Evolutionary conservation across 2,329 filamentous ascomycete species (phyloP).

Genomic region (Neopestalotiopsis clavispora): DNA sequence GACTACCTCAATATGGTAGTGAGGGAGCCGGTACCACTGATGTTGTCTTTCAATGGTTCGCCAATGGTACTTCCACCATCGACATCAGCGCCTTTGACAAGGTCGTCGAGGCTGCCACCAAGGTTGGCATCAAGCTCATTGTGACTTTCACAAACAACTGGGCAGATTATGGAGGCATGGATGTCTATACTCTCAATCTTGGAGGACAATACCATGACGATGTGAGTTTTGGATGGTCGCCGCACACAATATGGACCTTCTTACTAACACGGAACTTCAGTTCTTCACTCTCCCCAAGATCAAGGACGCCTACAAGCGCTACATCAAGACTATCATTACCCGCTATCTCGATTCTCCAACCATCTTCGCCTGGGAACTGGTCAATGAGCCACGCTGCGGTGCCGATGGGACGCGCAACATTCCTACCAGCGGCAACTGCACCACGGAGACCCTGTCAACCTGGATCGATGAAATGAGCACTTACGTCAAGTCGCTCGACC

Average conservation of each 20-base stretch:
- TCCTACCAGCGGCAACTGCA: slow-evolving; percentile 44
- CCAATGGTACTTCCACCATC: slow-evolving; percentile 51
- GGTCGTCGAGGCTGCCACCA: slow-evolving; percentile 54
- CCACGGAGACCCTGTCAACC: slow-evolving; percentile 44
- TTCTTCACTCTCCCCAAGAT: slow-evolving; percentile 56
- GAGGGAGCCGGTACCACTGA: slow-evolving; percentile 51
- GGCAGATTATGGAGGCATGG: slow-evolving; percentile 66
- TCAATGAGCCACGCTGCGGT: slow-evolving; percentile 63
- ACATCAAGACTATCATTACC: slow-evolving; percentile 62
- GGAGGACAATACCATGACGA: slow-evolving; percentile 57
- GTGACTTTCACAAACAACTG: slow-evolving; percentile 62
- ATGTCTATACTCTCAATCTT: slow-evolving; percentile 61
- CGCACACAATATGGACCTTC: not conserved
- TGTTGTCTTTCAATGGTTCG: slow-evolving; percentile 51
- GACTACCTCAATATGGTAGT: slow-evolving; percentile 56
- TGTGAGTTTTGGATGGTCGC: slow-evolving; percentile 29
- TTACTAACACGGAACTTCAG: slow-evolving; percentile 27
- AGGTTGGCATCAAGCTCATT: slow-evolving; percentile 56
- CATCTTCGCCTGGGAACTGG: slow-evolving; percentile 71
- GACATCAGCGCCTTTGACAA: slow-evolving; percentile 53
- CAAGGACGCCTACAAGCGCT: slow-evolving; percentile 59
- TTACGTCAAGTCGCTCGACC: slow-evolving; percentile 57
- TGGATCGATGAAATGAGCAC: slow-evolving; percentile 61
- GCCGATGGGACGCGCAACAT: slow-evolving; percentile 51
- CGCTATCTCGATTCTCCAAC: slow-evolving; percentile 63